Conservation (phyloP, 2,329 filamentous ascomycete genomes). For the Aspergillus novofumigatus region DNA sequence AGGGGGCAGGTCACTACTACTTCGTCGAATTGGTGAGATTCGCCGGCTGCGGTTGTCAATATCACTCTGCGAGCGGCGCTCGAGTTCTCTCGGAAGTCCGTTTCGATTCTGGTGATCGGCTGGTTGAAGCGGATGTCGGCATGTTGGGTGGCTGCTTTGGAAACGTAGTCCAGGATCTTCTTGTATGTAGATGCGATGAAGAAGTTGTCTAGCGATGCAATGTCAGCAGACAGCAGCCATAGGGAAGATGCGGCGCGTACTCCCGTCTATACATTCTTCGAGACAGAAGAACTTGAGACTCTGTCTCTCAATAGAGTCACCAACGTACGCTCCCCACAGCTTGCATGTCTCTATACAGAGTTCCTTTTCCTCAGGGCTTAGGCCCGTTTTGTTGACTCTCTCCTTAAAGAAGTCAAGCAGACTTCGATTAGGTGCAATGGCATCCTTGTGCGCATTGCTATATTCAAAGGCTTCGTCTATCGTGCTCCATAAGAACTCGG, state of each 20-base stretch:
- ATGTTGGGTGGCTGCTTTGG: constrained; percentile 44
- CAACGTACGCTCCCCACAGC: constrained; percentile 63
- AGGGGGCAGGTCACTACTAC: constrained; percentile 51
- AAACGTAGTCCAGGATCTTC: constrained; percentile 52
- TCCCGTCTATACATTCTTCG: constrained; percentile 62
- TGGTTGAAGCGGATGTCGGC: constrained; percentile 48
- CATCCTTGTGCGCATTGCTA: constrained; percentile 50
- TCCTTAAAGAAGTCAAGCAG: constrained; percentile 56
- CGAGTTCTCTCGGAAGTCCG: constrained; percentile 16
- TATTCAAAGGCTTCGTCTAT: constrained; percentile 58
- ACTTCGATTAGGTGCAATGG: constrained; percentile 50
- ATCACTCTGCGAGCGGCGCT: constrained; percentile 39
- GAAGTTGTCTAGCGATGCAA: constrained; percentile 48
- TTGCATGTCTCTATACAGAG: constrained; percentile 52
- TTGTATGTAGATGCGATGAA: constrained; percentile 60
- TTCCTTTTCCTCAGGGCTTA: constrained; percentile 41
- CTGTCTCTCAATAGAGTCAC: constrained; percentile 55
- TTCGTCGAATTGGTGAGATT: constrained; percentile 45
- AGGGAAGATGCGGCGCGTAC: constrained; percentile 27
- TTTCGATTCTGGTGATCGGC: constrained; percentile 39
- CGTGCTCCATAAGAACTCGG: constrained; percentile 52
- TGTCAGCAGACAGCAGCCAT: neutral
- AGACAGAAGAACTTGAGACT: constrained; percentile 63
- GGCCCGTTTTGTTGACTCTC: constrained; percentile 40
- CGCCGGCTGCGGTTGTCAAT: constrained; percentile 37